Evolutionary conservation across 352 stramenopile genomes (phyloP).

Genomic region (Pythium scleroteichum): DNA sequence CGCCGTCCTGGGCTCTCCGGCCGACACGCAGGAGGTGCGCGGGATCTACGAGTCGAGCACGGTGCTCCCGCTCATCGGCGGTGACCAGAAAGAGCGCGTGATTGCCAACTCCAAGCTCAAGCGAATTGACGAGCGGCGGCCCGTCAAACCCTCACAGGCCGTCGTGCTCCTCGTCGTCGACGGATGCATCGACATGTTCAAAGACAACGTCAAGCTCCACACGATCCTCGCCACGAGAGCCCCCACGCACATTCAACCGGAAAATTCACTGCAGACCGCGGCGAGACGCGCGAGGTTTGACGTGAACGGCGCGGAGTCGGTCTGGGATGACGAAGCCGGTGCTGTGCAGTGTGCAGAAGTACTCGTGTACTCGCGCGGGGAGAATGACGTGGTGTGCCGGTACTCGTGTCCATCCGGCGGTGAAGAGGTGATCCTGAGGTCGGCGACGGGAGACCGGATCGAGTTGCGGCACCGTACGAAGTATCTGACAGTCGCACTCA

Average conservation of each 20-base stretch:
- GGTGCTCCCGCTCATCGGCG: slow-evolving; percentile 62
- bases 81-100: slow-evolving; percentile 49
- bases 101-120: slow-evolving; percentile 49
- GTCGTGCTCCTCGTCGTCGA: slow-evolving; percentile 59
- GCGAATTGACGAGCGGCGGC: slow-evolving; percentile 37
- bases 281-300: slow-evolving; percentile 18
- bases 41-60: slow-evolving; percentile 58
- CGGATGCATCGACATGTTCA: slow-evolving; percentile 50
- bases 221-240: slow-evolving; percentile 37
- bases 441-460: slow-evolving; percentile 45
- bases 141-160: slow-evolving; percentile 31
- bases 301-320: slow-evolving; percentile 21
- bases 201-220: slow-evolving; percentile 42
- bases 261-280: slow-evolving; percentile 17
- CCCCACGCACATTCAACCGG: slow-evolving; percentile 15
- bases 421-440: slow-evolving; percentile 71
- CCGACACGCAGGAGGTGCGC: slow-evolving; percentile 39
- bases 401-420: slow-evolving; percentile 57
- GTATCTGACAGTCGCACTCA: slow-evolving; percentile 37
- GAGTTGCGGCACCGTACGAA: slow-evolving; percentile 46
- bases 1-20: slow-evolving; percentile 45
- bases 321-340: slow-evolving; percentile 20
- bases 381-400: slow-evolving; percentile 62
- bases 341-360: slow-evolving; percentile 26
- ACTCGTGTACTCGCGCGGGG: slow-evolving; percentile 64